Conservation (phyloP, 129 eudicot genomes). For the Lactuca sativa region DNA sequence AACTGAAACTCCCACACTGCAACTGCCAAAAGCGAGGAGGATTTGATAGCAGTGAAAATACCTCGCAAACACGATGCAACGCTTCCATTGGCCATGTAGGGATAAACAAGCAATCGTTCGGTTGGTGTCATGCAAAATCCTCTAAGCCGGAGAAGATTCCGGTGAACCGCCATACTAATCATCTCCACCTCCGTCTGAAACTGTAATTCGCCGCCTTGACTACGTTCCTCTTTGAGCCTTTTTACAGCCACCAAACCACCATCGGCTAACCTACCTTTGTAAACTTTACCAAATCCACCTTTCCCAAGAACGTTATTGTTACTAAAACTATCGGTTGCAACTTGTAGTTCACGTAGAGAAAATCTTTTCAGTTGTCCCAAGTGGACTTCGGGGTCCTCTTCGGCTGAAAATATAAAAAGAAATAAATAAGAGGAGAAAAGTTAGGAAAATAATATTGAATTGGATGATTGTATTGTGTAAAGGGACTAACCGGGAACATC, state of each 20-base stretch:
- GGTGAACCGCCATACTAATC: slow-evolving; percentile 87
- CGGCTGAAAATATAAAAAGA: background rate
- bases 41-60: background rate
- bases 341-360: background rate
- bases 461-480: background rate
- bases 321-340: background rate
- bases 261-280: background rate
- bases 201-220: slow-evolving; percentile 73
- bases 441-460: background rate
- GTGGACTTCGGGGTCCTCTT: background rate
- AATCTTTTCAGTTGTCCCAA: background rate
- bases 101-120: slow-evolving; percentile 69
- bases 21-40: too few relatives aligned
- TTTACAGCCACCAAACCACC: slow-evolving; percentile 57
- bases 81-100: slow-evolving; percentile 68
- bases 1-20: too few relatives aligned
- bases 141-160: slow-evolving; percentile 64
- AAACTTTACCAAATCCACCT: background rate
- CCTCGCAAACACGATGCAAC: slow-evolving; percentile 60
- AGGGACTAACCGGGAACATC: background rate
- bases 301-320: background rate
- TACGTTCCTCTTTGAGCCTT: slow-evolving; percentile 70
- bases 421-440: background rate
- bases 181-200: slow-evolving; percentile 80
- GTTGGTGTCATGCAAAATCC: slow-evolving; percentile 66